Evolutionary conservation across 306 rosid genomes (phyloP).

Genomic region (Neltuma alba): DNA sequence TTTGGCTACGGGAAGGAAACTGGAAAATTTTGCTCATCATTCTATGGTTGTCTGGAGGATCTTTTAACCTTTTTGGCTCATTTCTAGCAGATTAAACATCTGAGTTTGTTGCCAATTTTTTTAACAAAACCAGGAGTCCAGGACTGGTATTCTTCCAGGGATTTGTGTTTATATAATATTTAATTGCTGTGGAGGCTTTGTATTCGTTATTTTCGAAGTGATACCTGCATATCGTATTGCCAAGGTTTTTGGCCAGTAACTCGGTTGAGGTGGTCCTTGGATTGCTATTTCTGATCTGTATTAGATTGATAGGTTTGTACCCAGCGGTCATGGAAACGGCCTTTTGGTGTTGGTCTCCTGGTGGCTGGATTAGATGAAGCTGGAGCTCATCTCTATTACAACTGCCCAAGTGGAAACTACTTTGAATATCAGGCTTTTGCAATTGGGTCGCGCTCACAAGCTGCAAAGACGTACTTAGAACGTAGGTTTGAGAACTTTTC

Average conservation of each 20-base stretch:
- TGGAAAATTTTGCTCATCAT: background rate
- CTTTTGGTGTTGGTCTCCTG: conserved; percentile 95
- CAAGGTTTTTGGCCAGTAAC: conserved; percentile 15
- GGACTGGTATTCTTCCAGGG: background rate
- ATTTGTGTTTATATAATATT: conserved; percentile 7
- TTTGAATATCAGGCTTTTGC: conserved; percentile 99
- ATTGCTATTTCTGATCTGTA: conserved; percentile 32
- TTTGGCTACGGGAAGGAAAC: background rate
- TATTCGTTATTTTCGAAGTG: conserved; percentile 1
- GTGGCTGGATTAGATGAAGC: conserved; percentile 95
- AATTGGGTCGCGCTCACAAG: conserved; percentile 99
- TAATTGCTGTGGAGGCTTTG: background rate
- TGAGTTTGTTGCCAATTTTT: background rate
- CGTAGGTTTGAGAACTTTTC: conserved; percentile 74
- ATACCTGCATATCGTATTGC: background rate
- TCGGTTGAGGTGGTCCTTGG: background rate
- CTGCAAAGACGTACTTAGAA: conserved; percentile 98
- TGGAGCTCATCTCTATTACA: conserved; percentile 97
- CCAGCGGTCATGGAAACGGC: conserved; percentile 99
- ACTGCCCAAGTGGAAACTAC: conserved; percentile 99
- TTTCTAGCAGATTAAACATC: background rate
- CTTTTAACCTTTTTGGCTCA: background rate
- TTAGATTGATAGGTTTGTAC: conserved; percentile 87
- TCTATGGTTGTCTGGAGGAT: background rate
- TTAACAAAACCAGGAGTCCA: background rate